These are phyloP conservation scores for Aspergillaceae sp. DNA, from an alignment of 2,329 filamentous ascomycete genomes.

Conservation along the genomic window DNA sequence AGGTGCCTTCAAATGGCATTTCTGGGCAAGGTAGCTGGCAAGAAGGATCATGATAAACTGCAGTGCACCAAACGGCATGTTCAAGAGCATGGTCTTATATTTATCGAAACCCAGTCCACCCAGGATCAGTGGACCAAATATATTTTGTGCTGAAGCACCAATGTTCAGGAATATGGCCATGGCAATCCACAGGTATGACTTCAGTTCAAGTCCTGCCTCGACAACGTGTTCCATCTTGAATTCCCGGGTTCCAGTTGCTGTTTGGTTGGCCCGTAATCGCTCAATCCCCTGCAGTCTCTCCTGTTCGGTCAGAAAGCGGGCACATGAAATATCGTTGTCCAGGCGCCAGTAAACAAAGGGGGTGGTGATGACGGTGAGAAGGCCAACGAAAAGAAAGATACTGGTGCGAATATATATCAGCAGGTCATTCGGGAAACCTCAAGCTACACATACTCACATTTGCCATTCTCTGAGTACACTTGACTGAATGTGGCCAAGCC, in stretches of 20 bases:
- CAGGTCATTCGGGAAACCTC: not conserved
- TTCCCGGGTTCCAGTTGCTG: conserved; percentile 37
- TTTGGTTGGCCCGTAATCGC: conserved; percentile 44
- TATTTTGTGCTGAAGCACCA: conserved; percentile 55
- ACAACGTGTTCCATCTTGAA: conserved; percentile 40
- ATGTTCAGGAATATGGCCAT: conserved; percentile 57
- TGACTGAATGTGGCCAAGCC: conserved; percentile 46
- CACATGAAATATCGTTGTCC: conserved; percentile 48
- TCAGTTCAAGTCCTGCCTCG: conserved; percentile 37
- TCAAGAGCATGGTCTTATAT: conserved; percentile 51
- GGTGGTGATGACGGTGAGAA: conserved; percentile 51
- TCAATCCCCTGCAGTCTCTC: conserved; percentile 42
- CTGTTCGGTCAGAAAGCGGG: conserved; percentile 40
- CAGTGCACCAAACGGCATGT: conserved; percentile 58
- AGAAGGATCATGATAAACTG: conserved; percentile 53
- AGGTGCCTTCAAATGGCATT: conserved; percentile 48
- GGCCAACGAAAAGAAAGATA: conserved; percentile 54
- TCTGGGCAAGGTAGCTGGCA: conserved; percentile 51
- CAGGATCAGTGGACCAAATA: conserved; percentile 57
- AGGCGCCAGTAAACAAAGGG: conserved; percentile 54
- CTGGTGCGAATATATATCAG: conserved; percentile 10
- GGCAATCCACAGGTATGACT: conserved; percentile 51
- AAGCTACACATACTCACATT: conserved; percentile 28
- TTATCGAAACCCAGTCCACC: conserved; percentile 53
- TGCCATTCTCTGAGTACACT: conserved; percentile 42